Conservation (phyloP, 495 filamentous ascomycete genomes). For the Hypoxylon crocopeplum region DNA sequence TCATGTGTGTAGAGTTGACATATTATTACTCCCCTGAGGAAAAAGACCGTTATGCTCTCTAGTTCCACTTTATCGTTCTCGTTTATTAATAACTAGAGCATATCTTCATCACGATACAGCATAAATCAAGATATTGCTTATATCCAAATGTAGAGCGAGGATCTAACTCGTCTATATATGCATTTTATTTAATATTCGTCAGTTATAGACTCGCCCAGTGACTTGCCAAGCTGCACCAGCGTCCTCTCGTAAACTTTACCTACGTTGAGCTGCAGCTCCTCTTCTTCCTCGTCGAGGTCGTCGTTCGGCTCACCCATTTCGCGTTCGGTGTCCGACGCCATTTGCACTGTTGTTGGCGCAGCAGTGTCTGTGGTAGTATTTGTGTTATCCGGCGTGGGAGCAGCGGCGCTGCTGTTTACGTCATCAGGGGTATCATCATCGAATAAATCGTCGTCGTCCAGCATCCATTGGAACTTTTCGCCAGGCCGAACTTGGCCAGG, state of each 20-base stretch:
- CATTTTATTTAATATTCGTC: too few relatives aligned
- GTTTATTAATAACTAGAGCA: too few relatives aligned
- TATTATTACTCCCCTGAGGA: too few relatives aligned
- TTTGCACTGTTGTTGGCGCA: neutral
- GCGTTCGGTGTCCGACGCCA: constrained; percentile 14
- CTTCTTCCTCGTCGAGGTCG: constrained; percentile 52
- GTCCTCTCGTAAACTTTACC: constrained; percentile 81
- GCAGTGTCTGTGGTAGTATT: neutral
- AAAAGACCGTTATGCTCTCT: too few relatives aligned
- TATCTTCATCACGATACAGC: too few relatives aligned
- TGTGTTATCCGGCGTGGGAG: neutral
- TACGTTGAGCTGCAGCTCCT: constrained; percentile 66
- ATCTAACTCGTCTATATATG: too few relatives aligned
- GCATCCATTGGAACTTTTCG: constrained; percentile 39
- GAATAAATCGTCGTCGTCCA: constrained; percentile 35
- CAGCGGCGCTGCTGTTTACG: too few relatives aligned
- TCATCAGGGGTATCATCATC: too few relatives aligned
- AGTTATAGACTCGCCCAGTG: constrained; percentile 50
- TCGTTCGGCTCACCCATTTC: constrained; percentile 26
- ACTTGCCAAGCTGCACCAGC: constrained; percentile 71
- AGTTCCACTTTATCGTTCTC: too few relatives aligned
- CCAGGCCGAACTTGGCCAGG: neutral
- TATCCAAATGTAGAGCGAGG: too few relatives aligned
- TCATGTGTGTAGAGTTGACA: too few relatives aligned
- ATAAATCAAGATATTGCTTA: too few relatives aligned